Evolutionary conservation across 345 rosid species (phyloP), one percentile per base, ranked within the genome.

Genomic region (Triadica sebifera): DNA sequence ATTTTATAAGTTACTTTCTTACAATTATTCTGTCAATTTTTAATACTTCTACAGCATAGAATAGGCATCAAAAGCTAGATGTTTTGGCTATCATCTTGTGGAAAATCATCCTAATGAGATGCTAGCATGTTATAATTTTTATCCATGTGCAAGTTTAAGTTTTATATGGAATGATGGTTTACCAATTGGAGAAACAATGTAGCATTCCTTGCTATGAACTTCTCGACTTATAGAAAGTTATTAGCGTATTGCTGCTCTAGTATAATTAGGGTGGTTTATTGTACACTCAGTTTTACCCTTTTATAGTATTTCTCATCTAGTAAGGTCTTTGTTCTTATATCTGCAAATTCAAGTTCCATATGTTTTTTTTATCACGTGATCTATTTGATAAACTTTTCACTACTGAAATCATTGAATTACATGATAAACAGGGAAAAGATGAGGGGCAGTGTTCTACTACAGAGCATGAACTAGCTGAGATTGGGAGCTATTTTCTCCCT

Each of bases 381-480:
- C 71, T 19, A 24, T 41, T 58, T 73, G 49, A 67, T 38, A 50
- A 91, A 71, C 93, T 88, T 75, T 93, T 95, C 80, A 91, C 97
- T 45, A 91, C 97, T 68, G 92, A 91, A 77, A 86, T 95, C 70
- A 83, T 95, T 15, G 91, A 92, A 74, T 75, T 70, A 41, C 89
- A 79, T 63, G 89, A 69, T 53, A 77, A 75, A 55, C 85, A 76
- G 67, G 84, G 80, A 73, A 80, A 84, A 64, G 73, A 78, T 65
- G 69, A 78, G 5, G 75, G 22, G 22, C 70, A 47, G 67, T 37
- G 11, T 52, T 65, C 56, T 29, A 17, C 49, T 37, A 50, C 75
- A 60, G 74, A 65, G 58, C 85, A 76, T 56, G 86, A 79, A 69
- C 64, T 71, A 51, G 45, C 80, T 12, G 81, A 71, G 47, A 67